Evolutionary conservation across 2,329 filamentous ascomycete genomes (phyloP), one percentile per base, ranked within the genome.

Genomic region (Colletotrichum theobromicola): DNA sequence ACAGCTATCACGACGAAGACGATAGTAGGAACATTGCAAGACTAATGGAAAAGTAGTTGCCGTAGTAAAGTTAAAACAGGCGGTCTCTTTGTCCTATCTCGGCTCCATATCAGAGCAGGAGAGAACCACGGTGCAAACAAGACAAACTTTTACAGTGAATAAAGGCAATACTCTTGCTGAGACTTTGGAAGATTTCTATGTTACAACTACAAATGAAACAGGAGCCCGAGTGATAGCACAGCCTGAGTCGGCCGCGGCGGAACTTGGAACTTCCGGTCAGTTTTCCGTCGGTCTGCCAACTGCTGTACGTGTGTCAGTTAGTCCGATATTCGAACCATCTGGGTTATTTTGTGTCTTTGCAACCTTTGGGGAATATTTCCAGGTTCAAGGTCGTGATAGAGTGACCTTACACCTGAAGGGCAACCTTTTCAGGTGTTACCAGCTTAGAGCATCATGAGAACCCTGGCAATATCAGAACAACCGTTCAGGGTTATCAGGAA

Each of bases 141-240:
- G 16, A n/a, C n/a, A n/a, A n/a, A n/a, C n/a, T n/a, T n/a, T 9
- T 3, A 32, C 7, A 32, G 30, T 2, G 2, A 46, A 42, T 3
- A 46, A 12, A 1, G 4, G 7, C 8, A n/a, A 42, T n/a, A 10
- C 10, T 4, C 42, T 21, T 46, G 0, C 10, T 46, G n/a, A 46
- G 42, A 46, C 42, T 46, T 10, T 46, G 5, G 5, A 16, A 46
- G 9, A 3, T 46, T 12, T 4, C 18, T 2, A 42, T 4, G 12
- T 9, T 10, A n/a, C n/a, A 5, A 10, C 5, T n/a, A 0, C 1
- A 46, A 1, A 46, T 10, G 18, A n/a, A n/a, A 4, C n/a, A 46
- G 18, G 18, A 4, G 2, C 1, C 10, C 10, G 5, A 0, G n/a
- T 21, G 10, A 5, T 46, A 46, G 42, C n/a, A 42, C 2, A 46